Base-by-base conservation (phyloP, 768 basidiomycete genomes). In the Boletus coccyginus region DNA sequence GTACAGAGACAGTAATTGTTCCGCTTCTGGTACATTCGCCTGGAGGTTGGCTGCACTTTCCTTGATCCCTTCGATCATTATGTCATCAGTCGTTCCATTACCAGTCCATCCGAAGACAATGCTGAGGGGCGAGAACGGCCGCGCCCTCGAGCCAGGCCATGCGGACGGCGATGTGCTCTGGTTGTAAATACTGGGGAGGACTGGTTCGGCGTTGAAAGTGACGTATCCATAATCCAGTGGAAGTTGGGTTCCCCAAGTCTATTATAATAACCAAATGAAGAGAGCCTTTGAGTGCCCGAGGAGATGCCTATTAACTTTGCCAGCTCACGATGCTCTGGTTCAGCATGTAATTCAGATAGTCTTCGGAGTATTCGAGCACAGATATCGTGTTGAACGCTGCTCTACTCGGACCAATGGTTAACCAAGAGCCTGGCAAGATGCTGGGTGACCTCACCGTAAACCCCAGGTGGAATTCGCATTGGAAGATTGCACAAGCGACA, bases 171-270 rank as follows among this genome's bases (percentile, higher is more conserved):
- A 66, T 32, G 67, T 51, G 35, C 65, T 75, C 56, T 78, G 77
- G 7, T 69, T 68, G 57, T 77, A 76, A 49, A 78, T 53, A 46
- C 62, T 60, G 0, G 78, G 66, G 2, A 81, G 70, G 73, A 84
- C 77, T 1, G 81, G 80, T 54, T 86, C 82, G 43, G 81, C 74
- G 46, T 74, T 77, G 62, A 83, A 82, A 38, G 72, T 68, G 47
- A 74, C 67, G 1, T 75, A 77, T 46, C 78, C 74, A 52, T 74
- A 70, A 19, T 70, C 58, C 27, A 74, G 57, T 32, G 72, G 58
- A n/a, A 77, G 65, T 7, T 50, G 51, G 7, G 57, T 53, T 17
- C 81, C 78, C 78, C 78, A 82, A 65, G 31, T n/a, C 66, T 77
- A 77, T 79, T 77, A 77, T 79, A 29, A 40, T n/a, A 14, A 27